phyloP scores from a whole-genome alignment of 2,329 filamentous ascomycete species.

The Aspergillus quadricinctus region DNA sequence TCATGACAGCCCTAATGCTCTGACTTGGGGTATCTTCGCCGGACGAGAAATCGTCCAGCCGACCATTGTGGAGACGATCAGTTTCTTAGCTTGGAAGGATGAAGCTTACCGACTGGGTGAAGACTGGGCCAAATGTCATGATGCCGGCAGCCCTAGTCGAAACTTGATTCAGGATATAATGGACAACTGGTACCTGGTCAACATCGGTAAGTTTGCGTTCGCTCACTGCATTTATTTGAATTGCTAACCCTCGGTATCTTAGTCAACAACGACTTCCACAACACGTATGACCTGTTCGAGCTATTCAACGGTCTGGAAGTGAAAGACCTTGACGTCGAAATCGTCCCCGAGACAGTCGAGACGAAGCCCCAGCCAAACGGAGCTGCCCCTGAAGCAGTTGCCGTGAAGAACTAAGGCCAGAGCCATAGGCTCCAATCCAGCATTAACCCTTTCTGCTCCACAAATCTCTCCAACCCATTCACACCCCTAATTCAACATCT shows the following conservation, averaged over 20 bases:
- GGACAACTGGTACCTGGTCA: conserved; percentile 88
- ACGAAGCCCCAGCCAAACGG: conserved; percentile 21
- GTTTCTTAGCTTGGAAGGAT: conserved; percentile 97
- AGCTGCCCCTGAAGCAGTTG: conserved; percentile 4
- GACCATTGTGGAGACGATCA: conserved; percentile 97
- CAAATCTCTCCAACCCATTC: conserved; percentile 15
- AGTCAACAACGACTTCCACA: conserved; percentile 98
- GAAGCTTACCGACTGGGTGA: conserved; percentile 89
- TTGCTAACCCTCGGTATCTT: conserved; percentile 19
- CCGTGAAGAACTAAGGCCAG: conserved; percentile 21
- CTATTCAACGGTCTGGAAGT: conserved; percentile 70
- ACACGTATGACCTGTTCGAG: conserved; percentile 74
- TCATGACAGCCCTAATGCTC: conserved; percentile 83
- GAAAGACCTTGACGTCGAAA: conserved; percentile 33
- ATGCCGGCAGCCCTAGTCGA: conserved; percentile 69
- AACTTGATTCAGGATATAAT: conserved; percentile 77
- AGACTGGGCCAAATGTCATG: conserved; percentile 92
- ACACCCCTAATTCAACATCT: conserved; percentile 34
- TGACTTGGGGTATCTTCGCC: conserved; percentile 98
- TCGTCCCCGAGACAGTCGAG: conserved; percentile 16
- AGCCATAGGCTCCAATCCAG: conserved; percentile 8
- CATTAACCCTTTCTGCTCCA: conserved; percentile 10
- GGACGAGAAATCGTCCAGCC: conserved; percentile 99
- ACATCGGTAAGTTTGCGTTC: conserved; percentile 66
- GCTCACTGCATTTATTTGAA: not conserved